These are phyloP conservation scores for Botrytis sinoallii DNA, from an alignment of 2,329 filamentous ascomycete genomes.

Conservation along the genomic window DNA sequence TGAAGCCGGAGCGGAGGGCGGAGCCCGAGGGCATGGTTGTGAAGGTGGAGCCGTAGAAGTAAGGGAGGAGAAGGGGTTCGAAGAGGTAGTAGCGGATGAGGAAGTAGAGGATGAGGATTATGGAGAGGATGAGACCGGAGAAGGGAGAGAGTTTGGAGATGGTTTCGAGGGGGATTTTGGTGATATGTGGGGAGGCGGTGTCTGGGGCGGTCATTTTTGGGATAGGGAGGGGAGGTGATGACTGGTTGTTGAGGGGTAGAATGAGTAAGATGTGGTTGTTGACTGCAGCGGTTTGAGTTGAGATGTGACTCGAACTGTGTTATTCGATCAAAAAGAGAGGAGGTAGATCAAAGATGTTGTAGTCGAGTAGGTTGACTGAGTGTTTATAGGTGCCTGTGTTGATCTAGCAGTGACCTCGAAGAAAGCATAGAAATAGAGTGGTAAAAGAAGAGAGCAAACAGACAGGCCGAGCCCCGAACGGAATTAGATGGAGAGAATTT, in stretches of 20 bases:
- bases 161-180: conserved; percentile 27
- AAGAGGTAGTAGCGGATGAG: conserved; percentile 39
- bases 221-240: no score
- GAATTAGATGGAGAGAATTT: not conserved
- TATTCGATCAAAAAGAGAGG: not conserved
- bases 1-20: conserved; percentile 41
- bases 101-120: conserved; percentile 34
- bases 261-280: not conserved
- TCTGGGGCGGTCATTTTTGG: not conserved
- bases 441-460: not conserved
- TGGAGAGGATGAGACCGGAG: conserved; percentile 32
- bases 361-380: not conserved
- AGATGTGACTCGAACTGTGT: not conserved
- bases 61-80: conserved; percentile 40
- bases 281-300: no score
- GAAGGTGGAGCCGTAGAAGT: conserved; percentile 40
- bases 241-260: not conserved
- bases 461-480: not conserved
- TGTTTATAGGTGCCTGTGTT: not conserved
- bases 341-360: not conserved
- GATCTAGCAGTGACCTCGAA: not conserved
- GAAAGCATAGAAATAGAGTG: not conserved
- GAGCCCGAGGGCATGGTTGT: conserved; percentile 37
- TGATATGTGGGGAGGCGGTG: conserved; percentile 27
- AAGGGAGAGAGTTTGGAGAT: conserved; percentile 34